Evolutionary conservation across 2,329 filamentous ascomycete genomes (phyloP).

Genomic region (Fusarium sp.): DNA sequence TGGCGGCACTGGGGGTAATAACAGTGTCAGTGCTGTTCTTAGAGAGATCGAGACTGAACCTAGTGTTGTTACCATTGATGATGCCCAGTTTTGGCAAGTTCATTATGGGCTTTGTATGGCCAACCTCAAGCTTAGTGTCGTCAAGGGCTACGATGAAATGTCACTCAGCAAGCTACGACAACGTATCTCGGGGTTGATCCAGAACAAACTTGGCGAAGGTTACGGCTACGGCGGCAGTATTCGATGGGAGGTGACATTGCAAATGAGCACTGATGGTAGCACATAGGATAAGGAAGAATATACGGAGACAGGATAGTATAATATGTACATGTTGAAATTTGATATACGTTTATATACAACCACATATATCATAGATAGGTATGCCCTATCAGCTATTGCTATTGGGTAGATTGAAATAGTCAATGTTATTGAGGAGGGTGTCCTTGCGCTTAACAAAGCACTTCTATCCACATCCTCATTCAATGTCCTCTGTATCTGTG

Average conservation of each 20-base stretch:
- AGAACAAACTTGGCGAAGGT: slow-evolving; percentile 87
- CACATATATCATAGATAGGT: slow-evolving; percentile 12
- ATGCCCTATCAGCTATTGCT: neutral
- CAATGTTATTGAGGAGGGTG: slow-evolving; percentile 50
- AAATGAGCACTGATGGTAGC: slow-evolving; percentile 67
- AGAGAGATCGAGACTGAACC: slow-evolving; percentile 87
- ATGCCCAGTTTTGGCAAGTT: slow-evolving; percentile 98
- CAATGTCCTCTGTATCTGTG: slow-evolving; percentile 8
- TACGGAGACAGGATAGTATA: neutral
- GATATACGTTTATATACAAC: neutral
- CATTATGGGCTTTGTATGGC: slow-evolving; percentile 98
- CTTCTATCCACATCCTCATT: slow-evolving; percentile 39
- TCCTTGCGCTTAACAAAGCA: slow-evolving; percentile 42
- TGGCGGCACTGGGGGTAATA: slow-evolving; percentile 53
- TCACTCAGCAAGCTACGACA: slow-evolving; percentile 79
- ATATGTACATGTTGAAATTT: slow-evolving; percentile 1
- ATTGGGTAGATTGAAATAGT: slow-evolving; percentile 10
- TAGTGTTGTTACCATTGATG: slow-evolving; percentile 80
- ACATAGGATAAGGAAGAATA: slow-evolving; percentile 22
- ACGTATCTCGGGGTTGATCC: slow-evolving; percentile 81
- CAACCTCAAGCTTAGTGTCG: slow-evolving; percentile 84
- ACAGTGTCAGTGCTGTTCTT: slow-evolving; percentile 78
- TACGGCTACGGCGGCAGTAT: slow-evolving; percentile 84
- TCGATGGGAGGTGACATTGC: slow-evolving; percentile 93
- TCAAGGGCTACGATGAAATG: slow-evolving; percentile 74